phyloP scores from a whole-genome alignment of 169 alveolate species.

The Plasmodium fragile region DNA sequence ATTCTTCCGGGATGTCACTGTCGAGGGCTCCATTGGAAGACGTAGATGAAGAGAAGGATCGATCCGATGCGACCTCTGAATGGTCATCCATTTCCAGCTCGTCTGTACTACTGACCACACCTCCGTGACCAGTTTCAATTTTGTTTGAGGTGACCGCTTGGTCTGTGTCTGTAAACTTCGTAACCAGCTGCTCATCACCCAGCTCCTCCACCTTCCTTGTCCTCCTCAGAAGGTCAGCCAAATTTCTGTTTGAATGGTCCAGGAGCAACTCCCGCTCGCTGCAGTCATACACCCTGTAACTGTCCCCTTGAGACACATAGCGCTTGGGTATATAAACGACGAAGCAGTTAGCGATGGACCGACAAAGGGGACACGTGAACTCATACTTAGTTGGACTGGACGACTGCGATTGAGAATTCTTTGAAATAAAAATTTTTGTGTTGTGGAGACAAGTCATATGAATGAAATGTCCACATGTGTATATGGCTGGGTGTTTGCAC shows the following conservation, averaged over 20 bases:
- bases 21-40: not conserved
- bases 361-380: constrained; percentile 58
- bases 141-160: not conserved
- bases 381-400: constrained; percentile 43
- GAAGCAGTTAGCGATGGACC: constrained; percentile 64
- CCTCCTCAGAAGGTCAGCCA: constrained; percentile 28
- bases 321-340: constrained; percentile 64
- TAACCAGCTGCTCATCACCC: not conserved
- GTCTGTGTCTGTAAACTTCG: not conserved
- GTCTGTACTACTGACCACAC: not conserved
- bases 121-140: not conserved
- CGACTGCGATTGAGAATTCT: constrained; percentile 11
- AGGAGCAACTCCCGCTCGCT: constrained; percentile 19
- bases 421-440: constrained; percentile 17
- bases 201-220: not conserved
- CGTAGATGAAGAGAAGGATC: not conserved
- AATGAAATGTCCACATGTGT: constrained; percentile 65
- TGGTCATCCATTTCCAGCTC: not conserved
- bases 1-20: constrained; percentile 48
- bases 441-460: constrained; percentile 66
- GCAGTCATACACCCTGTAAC: constrained; percentile 28
- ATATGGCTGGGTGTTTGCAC: constrained; percentile 55
- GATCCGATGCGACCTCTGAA: not conserved
- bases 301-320: constrained; percentile 29
- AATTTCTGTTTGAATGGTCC: constrained; percentile 38